Evolutionary conservation across 768 basidiomycete genomes (phyloP), one percentile per base, ranked within the genome.

Genomic region (Boletus sp.): DNA sequence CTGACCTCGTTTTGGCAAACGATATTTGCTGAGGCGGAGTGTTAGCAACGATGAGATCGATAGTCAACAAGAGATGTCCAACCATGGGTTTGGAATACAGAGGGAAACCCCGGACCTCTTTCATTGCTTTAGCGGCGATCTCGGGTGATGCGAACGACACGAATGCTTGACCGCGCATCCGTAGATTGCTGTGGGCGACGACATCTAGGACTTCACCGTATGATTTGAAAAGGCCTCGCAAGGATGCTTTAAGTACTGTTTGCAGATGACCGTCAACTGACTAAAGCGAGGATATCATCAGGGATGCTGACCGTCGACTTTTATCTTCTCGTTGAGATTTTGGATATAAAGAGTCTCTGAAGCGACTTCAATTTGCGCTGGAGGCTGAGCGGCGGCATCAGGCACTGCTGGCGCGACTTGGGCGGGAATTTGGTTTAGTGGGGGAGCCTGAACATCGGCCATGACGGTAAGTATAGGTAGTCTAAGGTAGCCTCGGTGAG

Each of bases 161-260:
- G 68, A 99, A 99, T 4, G 97, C 97, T 74, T 99, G 97, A 15
- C 97, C 97, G 37, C 97, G 82, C 97, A 99, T 99, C 37, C 97
- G 85, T 56, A 99, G 74, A 76, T 97, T 98, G 49, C 79, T 74
- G 71, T 99, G 97, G 10, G 95, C 94, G 19, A 94, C 89, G n/a
- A 99, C 93, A 67, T 96, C 93, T 27, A 98, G 73, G 17, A 99
- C 89, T 57, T 90, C 87, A 13, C 94, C 93, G 65, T 98, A 99
- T 14, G 87, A 81, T 71, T 93, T 93, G 80, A 99, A 98, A 30
- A 99, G 78, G 33, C 88, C 88, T 13, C 83, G 80, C 43, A 99
- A 75, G 4, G 93, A 92, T 50, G 90, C 77, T 73, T 95, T 97
- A 58, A 99, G 79, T 35, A 96, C 94, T 92, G 48, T 47, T 50